These are phyloP conservation scores for Rhododendron griersonianum DNA, from an alignment of 148 eudicot genomes.

Conservation along the genomic window DNA sequence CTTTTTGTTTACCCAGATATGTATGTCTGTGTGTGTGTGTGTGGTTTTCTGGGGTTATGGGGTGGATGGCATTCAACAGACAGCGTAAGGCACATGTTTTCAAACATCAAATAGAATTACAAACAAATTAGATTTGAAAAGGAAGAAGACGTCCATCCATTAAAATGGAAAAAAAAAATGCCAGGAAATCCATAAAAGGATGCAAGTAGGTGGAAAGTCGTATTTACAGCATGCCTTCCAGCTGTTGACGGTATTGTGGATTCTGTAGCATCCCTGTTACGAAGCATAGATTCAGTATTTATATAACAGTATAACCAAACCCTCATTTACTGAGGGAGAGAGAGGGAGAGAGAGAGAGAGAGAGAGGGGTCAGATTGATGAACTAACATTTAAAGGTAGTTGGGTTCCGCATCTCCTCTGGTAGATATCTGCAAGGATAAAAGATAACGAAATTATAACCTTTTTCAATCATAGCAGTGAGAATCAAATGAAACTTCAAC, in stretches of 20 bases:
- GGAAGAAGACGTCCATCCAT: background rate
- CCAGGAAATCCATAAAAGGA: background rate
- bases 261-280: conserved; percentile 93
- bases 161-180: background rate
- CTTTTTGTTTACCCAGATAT: background rate
- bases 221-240: conserved; percentile 93
- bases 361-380: conserved; percentile 8
- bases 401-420: conserved; percentile 99
- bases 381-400: conserved; percentile 85
- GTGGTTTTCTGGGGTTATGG: background rate
- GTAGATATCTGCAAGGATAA: conserved; percentile 63
- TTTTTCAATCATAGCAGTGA: background rate
- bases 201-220: conserved; percentile 3
- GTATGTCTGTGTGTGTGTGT: background rate
- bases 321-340: background rate
- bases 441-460: background rate
- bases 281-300: conserved; percentile 5
- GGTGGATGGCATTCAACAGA: background rate
- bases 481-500: conserved; percentile 2
- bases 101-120: background rate
- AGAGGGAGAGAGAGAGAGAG: background rate
- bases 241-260: conserved; percentile 84
- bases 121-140: background rate
- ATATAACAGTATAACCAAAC: background rate
- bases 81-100: background rate